Percentiles rank a stretch among this genome's conserved stretches.
phyloP scores from a whole-genome alignment of 2,329 filamentous ascomycete genomes.

The Pseudomassariella vexata region DNA sequence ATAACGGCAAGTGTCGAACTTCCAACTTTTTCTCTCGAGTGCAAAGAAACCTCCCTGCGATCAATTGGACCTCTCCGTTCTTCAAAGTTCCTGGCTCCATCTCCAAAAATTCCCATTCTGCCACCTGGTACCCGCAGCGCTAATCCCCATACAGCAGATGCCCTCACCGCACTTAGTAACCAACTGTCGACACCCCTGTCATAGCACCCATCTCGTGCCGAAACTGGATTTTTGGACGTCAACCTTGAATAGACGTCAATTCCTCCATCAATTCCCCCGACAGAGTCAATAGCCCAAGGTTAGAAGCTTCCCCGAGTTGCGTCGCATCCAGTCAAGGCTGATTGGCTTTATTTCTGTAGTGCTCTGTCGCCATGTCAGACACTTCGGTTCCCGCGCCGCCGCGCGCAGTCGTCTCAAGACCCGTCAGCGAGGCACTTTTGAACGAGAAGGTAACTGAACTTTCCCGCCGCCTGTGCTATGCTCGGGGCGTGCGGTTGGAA shows the following conservation, averaged over 20 bases:
- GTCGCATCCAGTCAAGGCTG: constrained; percentile 12
- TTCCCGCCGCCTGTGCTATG: too few relatives aligned
- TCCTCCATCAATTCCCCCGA: background rate
- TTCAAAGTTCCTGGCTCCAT: too few relatives aligned
- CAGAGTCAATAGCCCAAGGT: constrained; percentile 7
- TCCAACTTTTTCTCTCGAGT: constrained; percentile 12
- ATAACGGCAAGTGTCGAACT: constrained; percentile 7
- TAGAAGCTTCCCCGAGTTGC: constrained; percentile 9
- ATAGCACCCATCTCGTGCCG: too few relatives aligned
- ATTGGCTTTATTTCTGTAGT: constrained; percentile 8
- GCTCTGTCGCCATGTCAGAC: constrained; percentile 40
- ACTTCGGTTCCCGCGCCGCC: constrained; percentile 48
- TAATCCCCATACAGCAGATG: too few relatives aligned
- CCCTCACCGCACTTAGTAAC: too few relatives aligned
- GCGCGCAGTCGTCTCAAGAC: constrained; percentile 65
- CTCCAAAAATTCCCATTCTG: too few relatives aligned
- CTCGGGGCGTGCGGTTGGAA: too few relatives aligned
- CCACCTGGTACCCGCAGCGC: too few relatives aligned
- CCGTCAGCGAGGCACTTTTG: constrained; percentile 93
- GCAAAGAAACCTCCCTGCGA: too few relatives aligned
- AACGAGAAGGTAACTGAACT: constrained; percentile 83
- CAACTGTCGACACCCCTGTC: too few relatives aligned
- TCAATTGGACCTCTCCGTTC: too few relatives aligned
- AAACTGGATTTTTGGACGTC: too few relatives aligned
- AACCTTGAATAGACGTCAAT: constrained; percentile 7